Evolutionary conservation across 371 early-diverging fungal species (phyloP), one percentile per base, ranked within the genome.

Genomic region (Mortierella polycephala): DNA sequence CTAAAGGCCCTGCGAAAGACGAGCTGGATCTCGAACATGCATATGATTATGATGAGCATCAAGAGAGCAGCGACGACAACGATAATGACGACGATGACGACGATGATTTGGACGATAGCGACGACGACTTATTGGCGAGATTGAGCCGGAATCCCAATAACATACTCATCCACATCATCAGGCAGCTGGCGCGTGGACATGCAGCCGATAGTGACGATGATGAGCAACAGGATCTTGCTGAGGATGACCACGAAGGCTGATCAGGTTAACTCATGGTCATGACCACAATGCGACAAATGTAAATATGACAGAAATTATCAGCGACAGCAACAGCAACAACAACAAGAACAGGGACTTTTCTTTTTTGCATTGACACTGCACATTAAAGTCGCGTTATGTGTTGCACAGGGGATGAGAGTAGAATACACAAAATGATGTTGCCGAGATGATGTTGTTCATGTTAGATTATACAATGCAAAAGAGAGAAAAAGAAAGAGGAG

Each of bases 11-110:
- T 7, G 41, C 55, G 0, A 62, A 65, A 23, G 62, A 77, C 39
- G 60, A 68, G 2, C 50, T 72, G 47, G 66, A 77, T 40, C 61
- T 55, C 13, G 62, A 61, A 12, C 40, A 64, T 9, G 69, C 69
- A 0, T 72, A 64, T 20, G 62, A 67, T 4, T 58, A 18, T 49
- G 46, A 42, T 42, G 37, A 39, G 14, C 37, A 51, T 14, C 9
- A 30, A 30, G 30, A 53, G 49, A 46, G 66, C 39, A 50, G 54
- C 49, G 46, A 40, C 20, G 60, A 42, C 30, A 49, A 52, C 53
- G 61, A 39, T 37, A 55, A 50, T 13, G 60, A 60, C 13, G 65
- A 69, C 16, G 60, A 61, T 21, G 64, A 67, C 42, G 67, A 67
- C 12, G 61, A 60, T 5, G 58, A 52, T 9, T 21, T 12, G 11